Percentiles rank a stretch among this genome's conserved stretches.
These are phyloP conservation scores for Suhomyces emberorum DNA, from an alignment of 805 yeast genomes.

Conservation along the genomic window DNA sequence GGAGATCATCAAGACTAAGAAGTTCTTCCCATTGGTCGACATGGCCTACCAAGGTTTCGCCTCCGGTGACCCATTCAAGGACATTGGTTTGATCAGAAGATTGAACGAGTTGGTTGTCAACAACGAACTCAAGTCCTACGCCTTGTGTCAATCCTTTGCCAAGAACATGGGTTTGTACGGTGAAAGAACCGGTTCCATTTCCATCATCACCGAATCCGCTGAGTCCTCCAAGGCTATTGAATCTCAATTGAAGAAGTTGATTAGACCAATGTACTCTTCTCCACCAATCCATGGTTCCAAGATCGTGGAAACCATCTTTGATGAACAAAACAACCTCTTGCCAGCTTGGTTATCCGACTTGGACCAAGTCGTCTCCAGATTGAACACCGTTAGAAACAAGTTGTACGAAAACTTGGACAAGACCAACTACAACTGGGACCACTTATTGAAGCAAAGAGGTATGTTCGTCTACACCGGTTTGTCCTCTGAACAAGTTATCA, in stretches of 20 bases:
- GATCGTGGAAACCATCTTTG: slow-evolving; percentile 75
- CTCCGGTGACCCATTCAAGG: slow-evolving; percentile 76
- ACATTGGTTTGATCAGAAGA: slow-evolving; percentile 48
- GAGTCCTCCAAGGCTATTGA: slow-evolving; percentile 53
- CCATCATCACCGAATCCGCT: slow-evolving; percentile 55
- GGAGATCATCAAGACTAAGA: slow-evolving; percentile 53
- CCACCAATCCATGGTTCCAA: slow-evolving; percentile 95
- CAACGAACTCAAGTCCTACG: slow-evolving; percentile 48
- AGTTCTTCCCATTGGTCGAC: slow-evolving; percentile 79
- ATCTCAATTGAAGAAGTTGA: slow-evolving; percentile 79
- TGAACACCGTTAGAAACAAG: slow-evolving; percentile 64
- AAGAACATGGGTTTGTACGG: slow-evolving; percentile 50
- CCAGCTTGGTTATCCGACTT: slow-evolving; percentile 81
- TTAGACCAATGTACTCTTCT: slow-evolving; percentile 85
- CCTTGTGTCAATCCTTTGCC: slow-evolving; percentile 50
- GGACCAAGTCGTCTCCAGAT: slow-evolving; percentile 71
- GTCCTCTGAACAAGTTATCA: slow-evolving; percentile 62
- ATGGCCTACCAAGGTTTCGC: slow-evolving; percentile 96
- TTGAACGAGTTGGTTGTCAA: slow-evolving; percentile 48
- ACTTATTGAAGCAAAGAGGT: slow-evolving; percentile 84
- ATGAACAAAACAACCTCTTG: slow-evolving; percentile 51
- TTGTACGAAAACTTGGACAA: slow-evolving; percentile 63
- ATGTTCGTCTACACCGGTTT: slow-evolving; percentile 96
- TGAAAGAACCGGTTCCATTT: slow-evolving; percentile 73
- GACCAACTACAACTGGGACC: slow-evolving; percentile 76